These are phyloP conservation scores for Trichoderma sp. DNA, from an alignment of 2,329 filamentous ascomycete genomes.

Conservation along the genomic window DNA sequence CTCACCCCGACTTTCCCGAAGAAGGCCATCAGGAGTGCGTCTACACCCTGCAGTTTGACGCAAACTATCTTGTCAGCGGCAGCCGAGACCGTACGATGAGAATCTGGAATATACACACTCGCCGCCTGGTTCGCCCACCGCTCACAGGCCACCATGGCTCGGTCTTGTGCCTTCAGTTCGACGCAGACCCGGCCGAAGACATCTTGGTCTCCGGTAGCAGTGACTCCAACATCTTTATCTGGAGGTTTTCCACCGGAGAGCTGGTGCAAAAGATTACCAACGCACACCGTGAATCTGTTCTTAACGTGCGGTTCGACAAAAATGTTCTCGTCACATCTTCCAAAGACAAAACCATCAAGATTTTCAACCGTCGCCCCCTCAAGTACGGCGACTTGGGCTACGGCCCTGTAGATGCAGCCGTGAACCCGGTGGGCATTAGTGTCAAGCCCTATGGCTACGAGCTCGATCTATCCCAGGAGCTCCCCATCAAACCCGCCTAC, in stretches of 20 bases:
- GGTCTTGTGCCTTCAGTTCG: slow-evolving; percentile 93
- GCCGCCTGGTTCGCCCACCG: slow-evolving; percentile 74
- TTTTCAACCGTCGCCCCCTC: slow-evolving; percentile 84
- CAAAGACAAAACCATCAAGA: slow-evolving; percentile 95
- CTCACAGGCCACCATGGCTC: slow-evolving; percentile 80
- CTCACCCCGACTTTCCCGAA: slow-evolving; percentile 75
- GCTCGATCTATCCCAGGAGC: slow-evolving; percentile 49
- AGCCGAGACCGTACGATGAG: slow-evolving; percentile 87
- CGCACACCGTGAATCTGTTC: slow-evolving; percentile 86
- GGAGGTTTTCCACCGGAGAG: slow-evolving; percentile 90
- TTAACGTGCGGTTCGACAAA: slow-evolving; percentile 91
- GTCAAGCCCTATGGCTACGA: slow-evolving; percentile 61
- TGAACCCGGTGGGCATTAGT: slow-evolving; percentile 58
- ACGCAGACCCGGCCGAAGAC: slow-evolving; percentile 83
- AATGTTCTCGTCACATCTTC: slow-evolving; percentile 94
- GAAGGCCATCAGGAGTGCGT: slow-evolving; percentile 93
- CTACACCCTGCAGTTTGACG: slow-evolving; percentile 89
- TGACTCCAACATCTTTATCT: slow-evolving; percentile 87
- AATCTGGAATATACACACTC: slow-evolving; percentile 86
- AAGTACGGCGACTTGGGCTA: slow-evolving; percentile 63
- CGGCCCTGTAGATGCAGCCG: slow-evolving; percentile 40
- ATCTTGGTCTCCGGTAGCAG: slow-evolving; percentile 95
- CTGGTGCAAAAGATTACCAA: slow-evolving; percentile 74
- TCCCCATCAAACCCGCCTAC: slow-evolving; percentile 66
- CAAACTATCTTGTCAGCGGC: slow-evolving; percentile 86